These are phyloP conservation scores for Epicoccum nigrum DNA, from an alignment of 2,329 filamentous ascomycete genomes.

Conservation along the genomic window DNA sequence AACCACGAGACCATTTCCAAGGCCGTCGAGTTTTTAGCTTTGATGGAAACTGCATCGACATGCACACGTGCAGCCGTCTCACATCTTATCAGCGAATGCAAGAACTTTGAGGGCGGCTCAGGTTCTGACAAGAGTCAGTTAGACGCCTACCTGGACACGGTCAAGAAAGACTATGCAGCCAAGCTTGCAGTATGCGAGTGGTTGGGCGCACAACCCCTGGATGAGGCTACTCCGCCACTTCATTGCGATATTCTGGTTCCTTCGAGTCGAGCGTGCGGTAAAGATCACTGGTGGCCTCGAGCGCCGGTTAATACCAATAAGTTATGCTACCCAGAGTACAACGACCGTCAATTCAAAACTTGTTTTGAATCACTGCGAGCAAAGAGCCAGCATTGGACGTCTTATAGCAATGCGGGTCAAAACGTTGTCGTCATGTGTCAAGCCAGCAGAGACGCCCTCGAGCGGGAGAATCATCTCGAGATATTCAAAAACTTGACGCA, in stretches of 20 bases:
- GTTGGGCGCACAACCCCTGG: conserved; percentile 49
- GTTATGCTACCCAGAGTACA: conserved; percentile 45
- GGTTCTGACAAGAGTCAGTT: conserved; percentile 33
- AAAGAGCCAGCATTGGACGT: conserved; percentile 66
- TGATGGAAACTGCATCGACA: conserved; percentile 38
- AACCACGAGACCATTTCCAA: conserved; percentile 33
- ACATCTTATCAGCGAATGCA: conserved; percentile 60
- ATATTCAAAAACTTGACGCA: conserved; percentile 43
- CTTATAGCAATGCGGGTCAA: conserved; percentile 67
- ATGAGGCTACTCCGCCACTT: conserved; percentile 55
- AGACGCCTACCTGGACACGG: conserved; percentile 42
- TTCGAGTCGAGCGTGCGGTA: conserved; percentile 41
- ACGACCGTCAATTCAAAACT: conserved; percentile 48
- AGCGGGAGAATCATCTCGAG: conserved; percentile 56
- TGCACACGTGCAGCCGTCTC: conserved; percentile 61
- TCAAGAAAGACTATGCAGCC: conserved; percentile 65
- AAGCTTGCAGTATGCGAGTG: conserved; percentile 69
- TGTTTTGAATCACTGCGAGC: conserved; percentile 63
- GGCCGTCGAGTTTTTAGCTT: conserved; percentile 31
- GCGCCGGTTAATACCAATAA: conserved; percentile 22
- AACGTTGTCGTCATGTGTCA: conserved; percentile 68
- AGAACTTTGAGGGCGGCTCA: conserved; percentile 51
- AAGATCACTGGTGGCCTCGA: conserved; percentile 32
- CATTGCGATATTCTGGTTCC: conserved; percentile 59
- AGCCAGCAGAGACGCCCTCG: conserved; percentile 63